Evolutionary conservation across 1,284 basidiomycete species (phyloP).

Genomic region (Pterula multifida): DNA sequence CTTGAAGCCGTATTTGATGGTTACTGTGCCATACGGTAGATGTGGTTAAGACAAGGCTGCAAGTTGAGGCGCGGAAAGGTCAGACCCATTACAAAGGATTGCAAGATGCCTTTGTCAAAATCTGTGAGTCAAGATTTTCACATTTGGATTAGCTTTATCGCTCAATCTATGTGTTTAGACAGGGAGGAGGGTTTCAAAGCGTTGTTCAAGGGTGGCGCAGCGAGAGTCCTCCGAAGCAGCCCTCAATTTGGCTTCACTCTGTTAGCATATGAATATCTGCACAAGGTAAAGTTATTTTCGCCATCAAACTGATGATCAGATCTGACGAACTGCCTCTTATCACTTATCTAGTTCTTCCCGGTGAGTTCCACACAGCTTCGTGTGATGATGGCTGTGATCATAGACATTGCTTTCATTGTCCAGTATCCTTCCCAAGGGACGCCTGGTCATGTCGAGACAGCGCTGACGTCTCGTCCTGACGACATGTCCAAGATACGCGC

Average conservation of each 20-base stretch:
- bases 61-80: slow-evolving; percentile 90
- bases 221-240: slow-evolving; percentile 80
- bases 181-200: slow-evolving; percentile 83
- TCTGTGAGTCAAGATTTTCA: slow-evolving; percentile 40
- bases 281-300: slow-evolving; percentile 34
- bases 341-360: slow-evolving; percentile 45
- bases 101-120: slow-evolving; percentile 81
- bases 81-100: slow-evolving; percentile 91
- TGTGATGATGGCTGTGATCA: slow-evolving; percentile 12
- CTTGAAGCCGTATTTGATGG: slow-evolving; percentile 11
- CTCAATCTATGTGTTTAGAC: slow-evolving; percentile 28
- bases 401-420: slow-evolving; percentile 13
- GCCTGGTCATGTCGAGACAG: slow-evolving; percentile 52
- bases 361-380: slow-evolving; percentile 34
- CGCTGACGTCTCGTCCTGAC: slow-evolving; percentile 59
- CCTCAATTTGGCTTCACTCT: slow-evolving; percentile 91
- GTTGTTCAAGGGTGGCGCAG: slow-evolving; percentile 92
- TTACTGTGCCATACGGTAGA: slow-evolving; percentile 36
- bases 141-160: background rate
- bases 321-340: slow-evolving; percentile 5
- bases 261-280: slow-evolving; percentile 75
- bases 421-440: slow-evolving; percentile 72
- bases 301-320: slow-evolving; percentile 6
- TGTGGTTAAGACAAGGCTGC: slow-evolving; percentile 97
- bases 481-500: slow-evolving; percentile 84